phyloP scores from a whole-genome alignment of 495 filamentous ascomycete species.

The Aspergillus ellipticus region DNA sequence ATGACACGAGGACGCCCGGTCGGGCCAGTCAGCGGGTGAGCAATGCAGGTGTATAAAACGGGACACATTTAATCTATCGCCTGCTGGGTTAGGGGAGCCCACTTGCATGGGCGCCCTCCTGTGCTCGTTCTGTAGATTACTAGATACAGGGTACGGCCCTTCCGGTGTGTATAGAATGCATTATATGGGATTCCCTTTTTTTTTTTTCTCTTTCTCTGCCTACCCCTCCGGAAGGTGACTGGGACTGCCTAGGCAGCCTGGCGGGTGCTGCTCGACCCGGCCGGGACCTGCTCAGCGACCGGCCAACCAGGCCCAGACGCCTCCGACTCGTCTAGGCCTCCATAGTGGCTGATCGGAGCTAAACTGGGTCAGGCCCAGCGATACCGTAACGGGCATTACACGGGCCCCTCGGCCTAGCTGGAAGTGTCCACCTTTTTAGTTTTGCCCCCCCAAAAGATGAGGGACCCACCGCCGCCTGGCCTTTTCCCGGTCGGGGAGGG shows the following conservation, averaged over 20 bases:
- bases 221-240: not conserved
- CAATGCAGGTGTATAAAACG: not conserved
- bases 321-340: conserved; percentile 23
- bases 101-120: too few species aligned
- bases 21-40: conserved; percentile 6
- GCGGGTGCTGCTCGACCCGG: not conserved
- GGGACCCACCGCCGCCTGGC: not conserved
- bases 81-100: too few species aligned
- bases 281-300: not conserved
- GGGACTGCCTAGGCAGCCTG: too few species aligned
- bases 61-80: not conserved
- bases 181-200: too few species aligned
- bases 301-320: conserved; percentile 1
- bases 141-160: too few species aligned
- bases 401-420: conserved; percentile 12
- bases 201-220: too few species aligned
- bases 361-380: conserved; percentile 4
- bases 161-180: too few species aligned
- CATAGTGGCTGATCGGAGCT: conserved; percentile 24
- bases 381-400: conserved; percentile 20
- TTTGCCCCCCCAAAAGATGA: not conserved
- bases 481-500: not conserved
- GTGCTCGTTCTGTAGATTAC: too few species aligned
- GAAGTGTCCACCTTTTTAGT: not conserved
- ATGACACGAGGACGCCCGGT: conserved; percentile 22